These are phyloP conservation scores for Pseudogymnoascus sp. DNA, from an alignment of 2,329 filamentous ascomycete species.

Conservation along the genomic window DNA sequence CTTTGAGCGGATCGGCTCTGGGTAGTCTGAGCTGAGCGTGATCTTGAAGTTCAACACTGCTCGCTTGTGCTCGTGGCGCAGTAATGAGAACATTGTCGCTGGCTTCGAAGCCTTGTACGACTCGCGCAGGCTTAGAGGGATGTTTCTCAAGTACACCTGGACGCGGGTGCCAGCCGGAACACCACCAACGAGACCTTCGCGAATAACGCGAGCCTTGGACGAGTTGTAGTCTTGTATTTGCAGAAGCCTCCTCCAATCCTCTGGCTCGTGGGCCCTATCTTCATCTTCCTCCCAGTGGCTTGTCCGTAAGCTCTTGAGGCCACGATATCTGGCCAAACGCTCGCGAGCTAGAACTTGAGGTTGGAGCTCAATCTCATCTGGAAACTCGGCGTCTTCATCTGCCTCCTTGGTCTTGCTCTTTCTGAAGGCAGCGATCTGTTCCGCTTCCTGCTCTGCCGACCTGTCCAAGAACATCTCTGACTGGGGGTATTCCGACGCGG, in stretches of 20 bases:
- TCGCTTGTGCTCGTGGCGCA: slow-evolving; percentile 92
- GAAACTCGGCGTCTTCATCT: slow-evolving; percentile 88
- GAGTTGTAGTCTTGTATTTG: slow-evolving; percentile 86
- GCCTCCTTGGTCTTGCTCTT: slow-evolving; percentile 70
- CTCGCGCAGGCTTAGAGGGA: slow-evolving; percentile 46
- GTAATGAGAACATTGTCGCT: slow-evolving; percentile 71
- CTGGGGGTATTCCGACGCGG: slow-evolving; percentile 82
- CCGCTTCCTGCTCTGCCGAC: slow-evolving; percentile 72
- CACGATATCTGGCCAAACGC: slow-evolving; percentile 76
- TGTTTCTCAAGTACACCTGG: slow-evolving; percentile 62
- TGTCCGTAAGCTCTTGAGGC: slow-evolving; percentile 81
- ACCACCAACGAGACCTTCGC: slow-evolving; percentile 83
- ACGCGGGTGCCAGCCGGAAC: slow-evolving; percentile 79
- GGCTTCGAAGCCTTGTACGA: slow-evolving; percentile 50
- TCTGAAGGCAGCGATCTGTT: slow-evolving; percentile 75
- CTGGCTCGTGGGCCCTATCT: slow-evolving; percentile 77
- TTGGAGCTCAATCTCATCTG: slow-evolving; percentile 91
- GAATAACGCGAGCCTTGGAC: slow-evolving; percentile 65
- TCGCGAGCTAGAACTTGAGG: slow-evolving; percentile 82
- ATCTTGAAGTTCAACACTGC: slow-evolving; percentile 85
- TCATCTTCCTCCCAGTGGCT: slow-evolving; percentile 86
- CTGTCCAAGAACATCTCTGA: slow-evolving; percentile 81
- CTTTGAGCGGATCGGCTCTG: slow-evolving; percentile 78
- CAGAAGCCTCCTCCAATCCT: slow-evolving; percentile 80
- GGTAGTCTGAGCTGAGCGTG: slow-evolving; percentile 69